A percentile compares a stretch with the other conserved stretches of the same genome.
phyloP scores from a whole-genome alignment of 2,329 filamentous ascomycete genomes.

The Colletotrichum kahawae region DNA sequence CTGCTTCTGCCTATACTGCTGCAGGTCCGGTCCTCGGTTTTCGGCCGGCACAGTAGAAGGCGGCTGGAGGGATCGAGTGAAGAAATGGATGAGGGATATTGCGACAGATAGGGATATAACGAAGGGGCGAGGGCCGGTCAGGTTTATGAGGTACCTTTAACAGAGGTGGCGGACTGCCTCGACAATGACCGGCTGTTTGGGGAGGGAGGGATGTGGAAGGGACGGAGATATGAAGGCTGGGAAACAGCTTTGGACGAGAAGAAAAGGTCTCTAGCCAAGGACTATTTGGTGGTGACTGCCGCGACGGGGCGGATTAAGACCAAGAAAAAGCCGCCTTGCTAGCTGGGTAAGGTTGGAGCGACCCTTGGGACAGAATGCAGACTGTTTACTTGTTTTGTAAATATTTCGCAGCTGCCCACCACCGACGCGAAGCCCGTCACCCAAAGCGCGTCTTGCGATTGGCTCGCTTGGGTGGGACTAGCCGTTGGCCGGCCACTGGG shows the following conservation, averaged over 20 bases:
- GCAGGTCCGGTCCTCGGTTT: background rate
- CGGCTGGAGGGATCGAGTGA: background rate
- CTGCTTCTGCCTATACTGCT: background rate
- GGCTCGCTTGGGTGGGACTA: background rate
- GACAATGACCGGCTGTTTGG: conserved; percentile 5
- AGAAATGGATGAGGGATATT: conserved; percentile 18
- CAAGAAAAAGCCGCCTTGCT: conserved; percentile 14
- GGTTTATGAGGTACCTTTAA: background rate
- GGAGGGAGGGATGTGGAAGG: conserved; percentile 2
- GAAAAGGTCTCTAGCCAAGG: conserved; percentile 7
- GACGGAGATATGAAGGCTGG: background rate
- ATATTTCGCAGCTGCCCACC: conserved; percentile 10
- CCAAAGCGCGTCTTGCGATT: conserved; percentile 2
- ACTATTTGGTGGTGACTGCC: conserved; percentile 13
- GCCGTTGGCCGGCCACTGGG: conserved; percentile 12
- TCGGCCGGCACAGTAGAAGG: background rate
- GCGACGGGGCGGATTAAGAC: conserved; percentile 11
- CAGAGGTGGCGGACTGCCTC: conserved; percentile 11
- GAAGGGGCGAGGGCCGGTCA: conserved; percentile 2
- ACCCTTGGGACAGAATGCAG: conserved; percentile 13
- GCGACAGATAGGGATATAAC: conserved; percentile 1
- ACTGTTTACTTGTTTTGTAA: conserved; percentile 17
- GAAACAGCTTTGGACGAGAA: conserved; percentile 8
- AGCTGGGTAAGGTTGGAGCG: background rate
- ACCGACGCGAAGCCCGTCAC: conserved; percentile 1